A percentile compares a stretch with the other conserved stretches of the same genome.
Evolutionary conservation across 78 protist species (phyloP).

Genomic region (Monocercomonoides exilis): DNA sequence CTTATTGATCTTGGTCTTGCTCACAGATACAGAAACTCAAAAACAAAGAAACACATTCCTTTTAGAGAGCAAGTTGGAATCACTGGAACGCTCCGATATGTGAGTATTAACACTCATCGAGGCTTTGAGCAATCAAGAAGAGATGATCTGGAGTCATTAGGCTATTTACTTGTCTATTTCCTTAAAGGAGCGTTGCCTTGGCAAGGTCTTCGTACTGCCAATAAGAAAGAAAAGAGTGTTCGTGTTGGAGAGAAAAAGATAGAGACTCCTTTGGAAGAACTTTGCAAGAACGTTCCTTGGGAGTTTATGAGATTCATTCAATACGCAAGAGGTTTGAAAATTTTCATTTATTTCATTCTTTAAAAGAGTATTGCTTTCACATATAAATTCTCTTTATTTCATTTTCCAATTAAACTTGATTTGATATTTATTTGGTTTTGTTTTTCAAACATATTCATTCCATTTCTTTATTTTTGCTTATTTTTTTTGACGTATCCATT

Average conservation of each 20-base stretch:
- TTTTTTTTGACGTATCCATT: too few species aligned
- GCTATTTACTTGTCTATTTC: slow-evolving; percentile 65
- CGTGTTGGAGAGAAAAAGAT: neutral
- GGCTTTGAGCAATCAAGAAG: slow-evolving; percentile 80
- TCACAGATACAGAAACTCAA: slow-evolving; percentile 56
- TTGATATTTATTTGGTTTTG: too few species aligned
- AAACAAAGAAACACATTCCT: slow-evolving; percentile 60
- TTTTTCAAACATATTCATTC: too few species aligned
- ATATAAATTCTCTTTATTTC: too few species aligned
- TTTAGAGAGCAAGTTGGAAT: slow-evolving; percentile 49
- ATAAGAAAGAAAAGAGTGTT: neutral
- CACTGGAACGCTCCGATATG: slow-evolving; percentile 58
- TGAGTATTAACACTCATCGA: slow-evolving; percentile 37
- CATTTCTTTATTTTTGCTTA: too few species aligned
- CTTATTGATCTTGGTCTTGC: slow-evolving; percentile 45
- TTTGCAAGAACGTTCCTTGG: neutral
- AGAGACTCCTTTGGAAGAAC: neutral
- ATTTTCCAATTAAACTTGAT: too few species aligned
- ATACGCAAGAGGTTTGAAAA: neutral
- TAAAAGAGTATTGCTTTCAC: too few species aligned
- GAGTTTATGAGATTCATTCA: neutral
- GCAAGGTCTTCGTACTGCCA: slow-evolving; percentile 56
- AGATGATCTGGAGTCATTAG: slow-evolving; percentile 84
- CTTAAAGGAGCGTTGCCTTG: slow-evolving; percentile 62
- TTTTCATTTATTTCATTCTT: too few species aligned